Base-by-base conservation (phyloP, 371 early-diverging fungal species). In the Mucor irregularis region DNA sequence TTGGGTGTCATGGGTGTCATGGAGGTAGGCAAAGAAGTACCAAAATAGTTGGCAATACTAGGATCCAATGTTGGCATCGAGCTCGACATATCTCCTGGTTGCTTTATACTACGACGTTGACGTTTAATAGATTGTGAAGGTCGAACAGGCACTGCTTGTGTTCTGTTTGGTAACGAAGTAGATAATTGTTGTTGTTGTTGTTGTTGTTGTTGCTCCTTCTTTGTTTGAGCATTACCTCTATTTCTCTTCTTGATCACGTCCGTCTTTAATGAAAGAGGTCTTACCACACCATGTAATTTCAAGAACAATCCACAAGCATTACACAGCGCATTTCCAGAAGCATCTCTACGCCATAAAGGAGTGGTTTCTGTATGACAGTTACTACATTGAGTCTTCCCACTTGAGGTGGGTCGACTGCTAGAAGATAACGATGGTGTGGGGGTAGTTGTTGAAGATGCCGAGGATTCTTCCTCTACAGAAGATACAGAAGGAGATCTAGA, bases 231-330 rank as follows among this genome's bases (percentile, higher is more conserved):
- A 7, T 54, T 30, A 40, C 53, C 61, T 50, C 69, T 38, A 25
- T 69, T 69, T 29, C 69, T 54, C n/a, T 61, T 69, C 47, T 69
- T 69, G 38, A 69, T 69, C 11, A 64, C 54, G 40, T 64, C 62
- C 13, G 64, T 61, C 58, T 69, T 69, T n/a, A 69, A 29, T 37
- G 65, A 64, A 19, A 69, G 53, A 8, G 69, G 69, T 26, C 69
- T 30, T 2, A 69, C 62, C 4, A 69, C 65, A 14, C 69, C 69
- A 53, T 69, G 69, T 11, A 69, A 34, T 40, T 69, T 69, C 5
- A 64, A 48, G 21, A 69, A 69, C 8, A 69, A 40, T 2, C 69
- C 69, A 35, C 69, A 69, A 16, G 69, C 69, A 49, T 69, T 69
- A 24, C 69, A 69, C 9, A 69, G 48, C 19, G 62, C 58, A 19